phyloP scores from a whole-genome alignment of 1,284 basidiomycete species.

The Cutaneotrichosporon daszewskae region DNA sequence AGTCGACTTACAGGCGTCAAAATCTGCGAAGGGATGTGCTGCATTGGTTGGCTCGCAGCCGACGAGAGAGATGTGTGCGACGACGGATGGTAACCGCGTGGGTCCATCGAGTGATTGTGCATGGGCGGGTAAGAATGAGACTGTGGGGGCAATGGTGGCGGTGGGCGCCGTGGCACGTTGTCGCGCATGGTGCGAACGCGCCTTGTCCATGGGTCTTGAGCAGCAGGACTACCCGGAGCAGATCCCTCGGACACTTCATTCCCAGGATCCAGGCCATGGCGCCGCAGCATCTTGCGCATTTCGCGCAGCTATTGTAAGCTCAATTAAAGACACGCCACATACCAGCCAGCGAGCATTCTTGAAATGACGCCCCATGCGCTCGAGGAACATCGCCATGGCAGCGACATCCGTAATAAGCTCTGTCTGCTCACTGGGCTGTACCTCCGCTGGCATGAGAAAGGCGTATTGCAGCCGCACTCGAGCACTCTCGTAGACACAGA shows the following conservation, averaged over 20 bases:
- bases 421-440: constrained; percentile 8
- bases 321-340: background rate
- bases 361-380: constrained; percentile 7
- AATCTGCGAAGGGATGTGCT: too few relatives aligned
- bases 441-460: constrained; percentile 10
- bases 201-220: constrained; percentile 10
- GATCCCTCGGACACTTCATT: constrained; percentile 9
- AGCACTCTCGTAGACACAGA: constrained; percentile 20
- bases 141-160: background rate
- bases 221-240: constrained; percentile 9
- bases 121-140: background rate
- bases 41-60: too few relatives aligned
- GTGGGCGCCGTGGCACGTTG: constrained; percentile 2
- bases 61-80: too few relatives aligned
- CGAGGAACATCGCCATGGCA: constrained; percentile 8
- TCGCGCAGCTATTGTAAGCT: constrained; percentile 14
- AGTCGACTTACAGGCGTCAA: too few relatives aligned
- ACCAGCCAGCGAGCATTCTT: constrained; percentile 7
- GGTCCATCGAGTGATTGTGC: background rate
- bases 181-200: constrained; percentile 10
- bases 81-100: too few relatives aligned
- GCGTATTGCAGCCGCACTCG: constrained; percentile 17
- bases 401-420: constrained; percentile 14
- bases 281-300: constrained; percentile 14
- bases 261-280: constrained; percentile 14